A percentile compares a stretch with the other conserved stretches of the same genome.
Evolutionary conservation across 805 yeast species (phyloP).

Genomic region (Candida sanyiensis): DNA sequence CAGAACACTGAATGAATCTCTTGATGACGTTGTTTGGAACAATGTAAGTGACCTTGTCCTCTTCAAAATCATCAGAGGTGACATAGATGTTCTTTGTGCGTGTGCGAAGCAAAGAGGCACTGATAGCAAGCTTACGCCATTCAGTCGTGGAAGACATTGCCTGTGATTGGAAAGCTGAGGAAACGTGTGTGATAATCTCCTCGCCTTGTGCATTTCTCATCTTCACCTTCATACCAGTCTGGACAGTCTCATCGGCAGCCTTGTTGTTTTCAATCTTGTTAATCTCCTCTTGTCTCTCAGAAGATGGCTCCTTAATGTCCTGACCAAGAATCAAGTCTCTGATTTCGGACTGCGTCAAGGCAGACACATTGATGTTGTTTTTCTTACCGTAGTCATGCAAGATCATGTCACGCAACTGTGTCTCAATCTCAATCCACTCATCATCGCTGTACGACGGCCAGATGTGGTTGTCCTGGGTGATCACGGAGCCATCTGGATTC

Average conservation of each 20-base stretch:
- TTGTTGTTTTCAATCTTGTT: constrained; percentile 59
- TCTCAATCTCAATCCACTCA: constrained; percentile 89
- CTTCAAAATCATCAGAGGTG: constrained; percentile 59
- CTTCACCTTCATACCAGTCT: constrained; percentile 60
- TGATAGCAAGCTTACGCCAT: constrained; percentile 86
- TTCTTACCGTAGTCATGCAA: constrained; percentile 79
- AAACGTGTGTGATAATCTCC: constrained; percentile 89
- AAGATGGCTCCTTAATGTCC: constrained; percentile 86
- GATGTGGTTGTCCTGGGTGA: constrained; percentile 71
- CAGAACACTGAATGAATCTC: constrained; percentile 75
- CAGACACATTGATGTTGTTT: constrained; percentile 77
- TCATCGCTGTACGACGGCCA: constrained; percentile 92
- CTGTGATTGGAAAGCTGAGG: constrained; percentile 81
- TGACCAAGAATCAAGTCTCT: constrained; percentile 93
- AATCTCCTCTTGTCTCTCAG: constrained; percentile 76
- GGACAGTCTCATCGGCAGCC: constrained; percentile 29
- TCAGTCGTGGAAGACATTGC: constrained; percentile 78
- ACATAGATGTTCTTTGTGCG: constrained; percentile 73
- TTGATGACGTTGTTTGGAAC: constrained; percentile 77
- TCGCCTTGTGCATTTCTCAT: constrained; percentile 94
- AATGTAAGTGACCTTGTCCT: constrained; percentile 58
- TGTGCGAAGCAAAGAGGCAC: constrained; percentile 64
- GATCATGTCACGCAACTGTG: constrained; percentile 82
- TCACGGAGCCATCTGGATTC: constrained; percentile 65
- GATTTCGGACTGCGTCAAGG: constrained; percentile 88